Percentiles rank a stretch among this genome's conserved stretches.
These are phyloP conservation scores for Spathaspora passalidarum DNA, from an alignment of 805 yeast species.

Conservation along the genomic window DNA sequence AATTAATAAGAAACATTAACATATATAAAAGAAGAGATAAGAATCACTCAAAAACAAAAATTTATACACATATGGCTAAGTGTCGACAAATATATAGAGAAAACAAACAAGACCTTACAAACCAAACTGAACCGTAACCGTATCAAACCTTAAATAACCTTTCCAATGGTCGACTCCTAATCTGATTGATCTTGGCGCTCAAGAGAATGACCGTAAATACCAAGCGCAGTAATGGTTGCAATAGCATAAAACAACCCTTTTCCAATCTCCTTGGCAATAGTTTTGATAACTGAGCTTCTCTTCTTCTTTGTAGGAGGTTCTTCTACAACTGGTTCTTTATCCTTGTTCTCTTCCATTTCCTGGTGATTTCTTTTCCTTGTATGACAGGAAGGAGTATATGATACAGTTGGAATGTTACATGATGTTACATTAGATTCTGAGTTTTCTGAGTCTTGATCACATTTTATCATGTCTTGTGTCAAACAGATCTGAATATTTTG, in stretches of 20 bases:
- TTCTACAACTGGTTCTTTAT: background rate
- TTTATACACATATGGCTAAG: background rate
- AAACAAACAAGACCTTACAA: background rate
- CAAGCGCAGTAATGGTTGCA: constrained; percentile 33
- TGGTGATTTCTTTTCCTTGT: constrained; percentile 1
- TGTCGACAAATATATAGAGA: background rate
- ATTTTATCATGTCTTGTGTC: too few species aligned
- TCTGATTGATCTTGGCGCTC: background rate
- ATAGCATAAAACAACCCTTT: constrained; percentile 31
- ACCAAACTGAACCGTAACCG: background rate
- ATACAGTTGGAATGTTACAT: background rate
- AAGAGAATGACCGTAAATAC: constrained; percentile 27
- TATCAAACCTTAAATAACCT: too few species aligned
- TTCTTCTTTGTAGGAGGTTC: constrained; percentile 8
- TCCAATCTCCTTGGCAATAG: constrained; percentile 25
- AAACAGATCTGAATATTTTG: background rate
- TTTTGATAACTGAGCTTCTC: constrained; percentile 8
- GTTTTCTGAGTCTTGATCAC: too few species aligned
- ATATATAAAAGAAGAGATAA: background rate
- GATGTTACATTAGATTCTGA: background rate
- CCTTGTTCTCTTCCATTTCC: background rate
- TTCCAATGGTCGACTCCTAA: background rate
- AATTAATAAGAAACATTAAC: background rate
- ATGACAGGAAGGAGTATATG: background rate
- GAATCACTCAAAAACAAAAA: background rate